Base-by-base conservation (phyloP, 176 grass and related monocot species). In the Ensete ventricosum region DNA sequence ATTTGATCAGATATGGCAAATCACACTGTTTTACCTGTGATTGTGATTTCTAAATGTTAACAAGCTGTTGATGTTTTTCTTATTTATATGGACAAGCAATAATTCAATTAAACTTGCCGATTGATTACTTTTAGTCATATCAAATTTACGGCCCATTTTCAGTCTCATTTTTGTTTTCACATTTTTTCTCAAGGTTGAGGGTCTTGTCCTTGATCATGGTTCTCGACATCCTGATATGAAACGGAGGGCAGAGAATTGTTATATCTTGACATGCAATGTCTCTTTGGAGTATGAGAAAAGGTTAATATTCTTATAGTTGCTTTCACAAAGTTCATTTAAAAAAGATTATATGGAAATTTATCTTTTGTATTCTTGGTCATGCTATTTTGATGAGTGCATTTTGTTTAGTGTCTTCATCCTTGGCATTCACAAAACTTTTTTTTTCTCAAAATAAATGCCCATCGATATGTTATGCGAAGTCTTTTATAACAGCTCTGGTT, bases 241-340 rank as follows among this genome's bases (percentile, higher is more conserved):
- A 69, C 84, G 90, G 54, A 82, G 90, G 82, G 94, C 88, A 78
- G 90, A 98, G 67, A 98, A 93, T 74, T 98, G 90, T 80, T 93
- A 87, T 77, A 98, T 93, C 68, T 79, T 98, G 86, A 98, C 90
- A 17, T 90, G 87, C 80, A 98, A 98, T 76, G 94, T 98, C 17
- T 98, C 90, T 20, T 76, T 98, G 84, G 94, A 98, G 83, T 98
- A 98, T 77, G 94, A 98, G 74, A 98, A 98, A 82, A 93, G 94
- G 94, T 92, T 29, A 9, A 13, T 43, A 14, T 48, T 67, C 5
- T 68, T 34, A 12, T 43, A 26, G 9, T 34, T 34, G 6, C 24
- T 29, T 43, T 16, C 10, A 68, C 34, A 43, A 43, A 43, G 34
- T 43, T 43, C 4, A 43, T 43, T 43, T 0, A 43, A 43, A 43